Conservation (phyloP, 176 grass and related monocot genomes). For the Poa annua region DNA sequence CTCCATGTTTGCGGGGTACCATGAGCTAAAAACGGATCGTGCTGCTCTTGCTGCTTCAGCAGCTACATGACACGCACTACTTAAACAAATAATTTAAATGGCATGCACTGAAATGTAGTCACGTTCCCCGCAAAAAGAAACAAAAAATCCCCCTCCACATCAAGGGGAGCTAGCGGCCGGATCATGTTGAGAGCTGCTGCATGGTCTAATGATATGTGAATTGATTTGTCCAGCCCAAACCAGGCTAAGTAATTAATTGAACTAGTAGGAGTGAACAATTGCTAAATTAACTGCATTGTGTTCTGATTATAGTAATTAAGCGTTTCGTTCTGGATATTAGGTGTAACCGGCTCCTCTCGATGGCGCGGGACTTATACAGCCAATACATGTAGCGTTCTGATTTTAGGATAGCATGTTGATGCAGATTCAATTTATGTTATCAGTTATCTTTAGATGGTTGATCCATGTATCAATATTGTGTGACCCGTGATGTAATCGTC, state of each 20-base stretch:
- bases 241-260: too few relatives aligned
- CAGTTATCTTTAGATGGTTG: too few relatives aligned
- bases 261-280: not conserved
- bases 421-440: too few relatives aligned
- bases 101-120: not conserved
- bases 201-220: too few relatives aligned
- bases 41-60: not conserved
- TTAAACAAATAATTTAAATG: not conserved
- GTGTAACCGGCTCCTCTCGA: too few relatives aligned
- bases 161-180: not conserved
- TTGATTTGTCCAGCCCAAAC: not conserved
- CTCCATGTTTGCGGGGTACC: not conserved
- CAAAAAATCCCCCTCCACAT: not conserved
- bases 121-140: not conserved
- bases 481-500: too few relatives aligned
- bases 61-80: not conserved
- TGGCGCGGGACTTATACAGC: too few relatives aligned
- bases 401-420: too few relatives aligned
- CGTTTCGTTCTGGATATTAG: too few relatives aligned
- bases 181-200: not conserved
- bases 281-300: not conserved
- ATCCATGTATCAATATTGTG: too few relatives aligned
- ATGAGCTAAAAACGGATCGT: slow-evolving; percentile 34
- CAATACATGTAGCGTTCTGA: too few relatives aligned
- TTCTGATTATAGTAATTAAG: too few relatives aligned